Evolutionary conservation across 164 flowering plant species (phyloP).

Genomic region (Houttuynia cordata): DNA sequence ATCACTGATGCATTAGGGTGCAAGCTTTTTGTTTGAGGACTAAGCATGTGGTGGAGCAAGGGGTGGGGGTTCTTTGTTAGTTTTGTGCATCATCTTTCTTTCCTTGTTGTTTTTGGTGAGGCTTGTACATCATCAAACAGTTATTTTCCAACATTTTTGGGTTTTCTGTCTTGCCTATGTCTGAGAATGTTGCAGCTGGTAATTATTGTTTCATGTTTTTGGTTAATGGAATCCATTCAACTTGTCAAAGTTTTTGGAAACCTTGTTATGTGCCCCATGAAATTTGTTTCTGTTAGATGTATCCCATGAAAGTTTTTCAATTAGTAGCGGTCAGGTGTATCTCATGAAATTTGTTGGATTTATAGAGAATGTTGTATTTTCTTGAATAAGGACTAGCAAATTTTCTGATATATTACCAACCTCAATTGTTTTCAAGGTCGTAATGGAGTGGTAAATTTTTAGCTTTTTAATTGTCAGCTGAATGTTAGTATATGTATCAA

Average conservation of each 20-base stretch:
- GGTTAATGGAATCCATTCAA: not conserved
- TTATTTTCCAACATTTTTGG: conserved; percentile 4
- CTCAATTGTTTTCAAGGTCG: too few relatives aligned
- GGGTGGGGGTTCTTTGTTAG: conserved; percentile 5
- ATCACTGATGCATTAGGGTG: conserved; percentile 17
- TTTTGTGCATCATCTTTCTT: conserved; percentile 12
- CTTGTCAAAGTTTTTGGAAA: not conserved
- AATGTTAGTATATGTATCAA: too few relatives aligned
- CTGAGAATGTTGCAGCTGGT: conserved; percentile 5
- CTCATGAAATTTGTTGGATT: too few relatives aligned
- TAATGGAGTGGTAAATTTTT: too few relatives aligned
- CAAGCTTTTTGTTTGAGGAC: conserved; percentile 17
- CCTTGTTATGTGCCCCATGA: not conserved
- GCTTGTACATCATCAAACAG: conserved; percentile 11
- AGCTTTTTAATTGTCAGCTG: too few relatives aligned
- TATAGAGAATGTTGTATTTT: too few relatives aligned
- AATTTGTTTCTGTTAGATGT: too few relatives aligned
- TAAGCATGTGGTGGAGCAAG: conserved; percentile 28
- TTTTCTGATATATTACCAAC: too few relatives aligned
- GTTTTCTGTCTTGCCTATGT: conserved; percentile 9
- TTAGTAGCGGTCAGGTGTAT: too few relatives aligned
- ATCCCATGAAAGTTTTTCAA: too few relatives aligned
- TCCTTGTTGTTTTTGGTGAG: too few relatives aligned
- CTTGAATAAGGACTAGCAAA: too few relatives aligned
- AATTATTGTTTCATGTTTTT: conserved; percentile 5